Percentiles rank a stretch among this genome's conserved stretches.
These are phyloP conservation scores for Phytophthora sp. DNA, from an alignment of 352 stramenopile genomes.

Conservation along the genomic window DNA sequence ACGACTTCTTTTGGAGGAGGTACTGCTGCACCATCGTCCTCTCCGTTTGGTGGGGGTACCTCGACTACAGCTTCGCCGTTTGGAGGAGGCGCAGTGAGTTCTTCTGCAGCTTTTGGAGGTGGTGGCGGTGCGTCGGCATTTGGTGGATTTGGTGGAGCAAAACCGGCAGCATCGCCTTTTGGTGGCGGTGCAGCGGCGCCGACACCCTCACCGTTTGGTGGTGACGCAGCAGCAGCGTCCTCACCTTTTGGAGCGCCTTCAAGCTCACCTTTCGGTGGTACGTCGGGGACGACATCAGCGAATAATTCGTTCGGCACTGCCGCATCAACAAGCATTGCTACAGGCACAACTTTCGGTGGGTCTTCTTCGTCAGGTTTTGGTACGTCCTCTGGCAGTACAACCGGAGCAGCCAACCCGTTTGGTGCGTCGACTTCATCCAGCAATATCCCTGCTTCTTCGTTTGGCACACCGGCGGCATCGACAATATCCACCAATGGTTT, in stretches of 20 bases:
- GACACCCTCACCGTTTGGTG: conserved; percentile 27
- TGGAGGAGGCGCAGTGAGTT: conserved; percentile 14
- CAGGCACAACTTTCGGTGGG: conserved; percentile 21
- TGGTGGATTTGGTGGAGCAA: conserved; percentile 11
- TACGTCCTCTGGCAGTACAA: conserved; percentile 17
- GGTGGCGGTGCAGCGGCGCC: conserved; percentile 12
- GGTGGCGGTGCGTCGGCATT: conserved; percentile 12
- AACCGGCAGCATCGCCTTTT: conserved; percentile 32
- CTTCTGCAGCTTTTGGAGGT: conserved; percentile 22
- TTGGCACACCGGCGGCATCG: conserved; percentile 27
- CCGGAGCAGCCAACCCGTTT: conserved; percentile 26
- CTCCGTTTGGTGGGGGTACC: conserved; percentile 32
- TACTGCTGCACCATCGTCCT: conserved; percentile 21
- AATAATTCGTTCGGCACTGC: conserved; percentile 27
- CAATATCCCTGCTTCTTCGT: conserved; percentile 20
- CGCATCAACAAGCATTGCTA: conserved; percentile 6
- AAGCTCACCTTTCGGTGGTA: conserved; percentile 31
- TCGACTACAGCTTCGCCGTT: conserved; percentile 29
- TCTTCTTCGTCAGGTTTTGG: conserved; percentile 27
- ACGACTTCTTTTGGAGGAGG: conserved; percentile 37
- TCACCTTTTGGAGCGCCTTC: conserved; percentile 36
- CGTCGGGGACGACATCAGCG: conserved; percentile 15
- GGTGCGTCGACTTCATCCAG: conserved; percentile 19
- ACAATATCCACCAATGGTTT: conserved; percentile 18
- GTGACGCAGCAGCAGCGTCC: conserved; percentile 8